These are phyloP conservation scores for Wickerhamomyces bovis DNA, from an alignment of 805 yeast genomes.

Conservation along the genomic window DNA sequence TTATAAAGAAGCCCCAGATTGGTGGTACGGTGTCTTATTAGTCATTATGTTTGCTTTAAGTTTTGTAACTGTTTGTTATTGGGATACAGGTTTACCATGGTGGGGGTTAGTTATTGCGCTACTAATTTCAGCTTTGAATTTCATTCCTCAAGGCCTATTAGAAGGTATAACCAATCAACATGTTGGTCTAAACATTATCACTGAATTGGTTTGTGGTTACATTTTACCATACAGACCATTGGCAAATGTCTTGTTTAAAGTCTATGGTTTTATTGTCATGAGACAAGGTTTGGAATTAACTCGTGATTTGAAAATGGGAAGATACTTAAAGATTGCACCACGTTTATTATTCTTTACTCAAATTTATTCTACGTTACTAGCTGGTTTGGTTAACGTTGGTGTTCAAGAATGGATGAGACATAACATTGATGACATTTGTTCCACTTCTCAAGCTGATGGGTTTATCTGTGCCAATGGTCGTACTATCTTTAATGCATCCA, in stretches of 20 bases:
- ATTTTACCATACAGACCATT: constrained; percentile 49
- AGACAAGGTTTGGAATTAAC: constrained; percentile 48
- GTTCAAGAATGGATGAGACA: constrained; percentile 36
- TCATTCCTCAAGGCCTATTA: constrained; percentile 52
- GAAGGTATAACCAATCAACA: constrained; percentile 51
- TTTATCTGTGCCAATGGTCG: constrained; percentile 38
- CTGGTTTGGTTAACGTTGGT: constrained; percentile 33
- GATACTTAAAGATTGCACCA: constrained; percentile 55
- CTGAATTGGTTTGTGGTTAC: constrained; percentile 55
- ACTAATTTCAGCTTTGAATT: constrained; percentile 43
- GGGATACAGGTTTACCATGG: constrained; percentile 52
- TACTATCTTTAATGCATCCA: constrained; percentile 44
- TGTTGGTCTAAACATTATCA: constrained; percentile 53
- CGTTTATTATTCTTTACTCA: constrained; percentile 44
- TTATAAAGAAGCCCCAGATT: constrained; percentile 68
- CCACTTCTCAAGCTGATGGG: constrained; percentile 33
- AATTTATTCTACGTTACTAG: constrained; percentile 33
- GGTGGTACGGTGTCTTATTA: constrained; percentile 29
- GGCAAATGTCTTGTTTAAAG: constrained; percentile 49
- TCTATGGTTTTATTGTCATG: constrained; percentile 48
- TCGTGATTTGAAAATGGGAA: constrained; percentile 49
- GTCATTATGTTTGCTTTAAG: constrained; percentile 24
- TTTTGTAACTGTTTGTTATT: constrained; percentile 28
- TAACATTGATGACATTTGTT: constrained; percentile 34
- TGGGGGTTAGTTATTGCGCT: constrained; percentile 58